Evolutionary conservation across 2,329 filamentous ascomycete species (phyloP).

Genomic region (Aspergillus novofumigatus): DNA sequence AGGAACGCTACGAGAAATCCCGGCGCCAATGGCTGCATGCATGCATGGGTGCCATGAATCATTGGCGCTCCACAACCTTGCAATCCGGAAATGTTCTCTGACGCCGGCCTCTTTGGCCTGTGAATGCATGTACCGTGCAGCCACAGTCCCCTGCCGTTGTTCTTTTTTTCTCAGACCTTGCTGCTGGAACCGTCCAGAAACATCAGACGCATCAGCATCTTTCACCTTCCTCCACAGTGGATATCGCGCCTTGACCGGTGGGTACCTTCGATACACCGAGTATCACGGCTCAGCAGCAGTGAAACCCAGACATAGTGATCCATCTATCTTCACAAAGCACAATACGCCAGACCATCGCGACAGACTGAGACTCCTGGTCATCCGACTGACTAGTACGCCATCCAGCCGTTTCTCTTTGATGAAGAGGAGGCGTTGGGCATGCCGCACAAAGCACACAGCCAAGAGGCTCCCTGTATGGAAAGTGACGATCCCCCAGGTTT

Average conservation of each 20-base stretch:
- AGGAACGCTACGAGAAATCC: background rate
- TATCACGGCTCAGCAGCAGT: background rate
- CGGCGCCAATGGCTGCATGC: background rate
- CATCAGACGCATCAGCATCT: background rate
- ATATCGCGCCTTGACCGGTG: background rate
- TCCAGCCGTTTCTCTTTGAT: background rate
- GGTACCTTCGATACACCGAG: background rate
- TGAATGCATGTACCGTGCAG: background rate
- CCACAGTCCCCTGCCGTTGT: background rate
- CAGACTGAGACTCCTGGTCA: background rate
- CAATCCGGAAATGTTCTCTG: background rate
- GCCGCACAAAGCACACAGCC: background rate
- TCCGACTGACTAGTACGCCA: background rate
- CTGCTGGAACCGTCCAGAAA: background rate
- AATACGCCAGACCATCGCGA: background rate
- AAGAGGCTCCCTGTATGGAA: constrained; percentile 4
- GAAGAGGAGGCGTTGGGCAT: background rate
- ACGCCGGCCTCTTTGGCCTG: background rate
- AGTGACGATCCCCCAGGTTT: constrained; percentile 2
- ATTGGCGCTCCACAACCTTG: background rate
- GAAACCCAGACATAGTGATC: background rate
- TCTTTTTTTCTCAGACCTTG: background rate
- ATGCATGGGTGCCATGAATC: background rate
- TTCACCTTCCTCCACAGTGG: background rate
- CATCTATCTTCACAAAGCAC: background rate